A percentile compares a stretch with the other conserved stretches of the same genome.
Evolutionary conservation across 2,329 filamentous ascomycete species (phyloP).

Genomic region (Sporothrix inflata): DNA sequence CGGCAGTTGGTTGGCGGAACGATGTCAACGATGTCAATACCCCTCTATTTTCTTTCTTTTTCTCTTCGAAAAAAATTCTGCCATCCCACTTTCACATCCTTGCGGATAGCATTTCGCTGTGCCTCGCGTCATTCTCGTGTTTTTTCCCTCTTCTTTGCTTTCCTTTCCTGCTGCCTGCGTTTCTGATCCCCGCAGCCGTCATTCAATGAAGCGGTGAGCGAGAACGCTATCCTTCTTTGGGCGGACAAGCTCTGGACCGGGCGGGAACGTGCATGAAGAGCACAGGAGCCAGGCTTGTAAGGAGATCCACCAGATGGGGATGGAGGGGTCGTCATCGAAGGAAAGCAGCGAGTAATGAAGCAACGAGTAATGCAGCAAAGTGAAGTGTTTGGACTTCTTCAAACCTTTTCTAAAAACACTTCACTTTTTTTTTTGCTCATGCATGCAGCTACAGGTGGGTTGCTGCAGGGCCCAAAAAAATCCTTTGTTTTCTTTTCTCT

Average conservation of each 20-base stretch:
- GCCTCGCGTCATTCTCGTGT: slow-evolving; percentile 17
- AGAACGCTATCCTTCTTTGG: slow-evolving; percentile 34
- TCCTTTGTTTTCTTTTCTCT: neutral
- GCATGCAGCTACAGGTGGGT: neutral
- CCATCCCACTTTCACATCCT: neutral
- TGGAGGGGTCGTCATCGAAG: slow-evolving; percentile 1
- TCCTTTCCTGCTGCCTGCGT: neutral
- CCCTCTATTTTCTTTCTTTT: slow-evolving; percentile 14
- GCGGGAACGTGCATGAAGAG: slow-evolving; percentile 20
- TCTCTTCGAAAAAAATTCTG: neutral
- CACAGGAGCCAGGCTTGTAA: slow-evolving; percentile 3
- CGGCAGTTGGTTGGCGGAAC: neutral
- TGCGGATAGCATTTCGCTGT: neutral
- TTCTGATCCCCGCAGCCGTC: neutral
- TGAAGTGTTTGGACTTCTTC: neutral
- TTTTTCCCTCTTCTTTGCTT: neutral
- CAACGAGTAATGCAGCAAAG: neutral
- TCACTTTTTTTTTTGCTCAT: neutral
- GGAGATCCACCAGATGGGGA: slow-evolving; percentile 25
- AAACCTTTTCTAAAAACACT: neutral
- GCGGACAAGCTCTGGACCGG: slow-evolving; percentile 11
- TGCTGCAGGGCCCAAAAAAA: neutral
- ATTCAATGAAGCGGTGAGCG: slow-evolving; percentile 35
- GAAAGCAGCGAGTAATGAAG: neutral
- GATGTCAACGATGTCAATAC: neutral